Evolutionary conservation across 208 protist genomes (phyloP), one percentile per base, ranked within the genome.

Genomic region (Porcisia hertigi): DNA sequence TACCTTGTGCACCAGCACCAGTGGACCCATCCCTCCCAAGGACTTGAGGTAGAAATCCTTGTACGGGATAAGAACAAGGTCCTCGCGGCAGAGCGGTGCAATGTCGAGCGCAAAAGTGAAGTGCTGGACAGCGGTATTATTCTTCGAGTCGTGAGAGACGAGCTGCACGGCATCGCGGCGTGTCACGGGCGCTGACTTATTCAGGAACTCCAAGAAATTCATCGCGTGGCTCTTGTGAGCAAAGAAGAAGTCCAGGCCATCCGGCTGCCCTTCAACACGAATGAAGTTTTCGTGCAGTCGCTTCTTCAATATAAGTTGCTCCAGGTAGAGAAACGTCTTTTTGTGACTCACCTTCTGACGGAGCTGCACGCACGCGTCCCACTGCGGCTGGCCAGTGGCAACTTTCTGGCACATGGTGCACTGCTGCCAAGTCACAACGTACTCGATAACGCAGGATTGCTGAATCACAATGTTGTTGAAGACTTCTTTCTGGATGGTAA

Each of bases 211-310:
- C 45, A 99, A 71, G 67, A 99, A 99, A 71, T 99, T 98, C 49
- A 98, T 76, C 12, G 98, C 99, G 84, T 99, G 98, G 62, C 85
- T 95, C 62, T 96, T 94, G 84, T 97, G 88, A n/a, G 58, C 79
- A 86, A 99, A 99, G 90, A 96, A 99, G 73, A 99, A 99, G 82
- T 99, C 99, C 20, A 99, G 76, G 54, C 99, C 99, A 76, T 99
- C 98, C 0, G 96, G 88, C 72, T 97, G 81, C 71, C 96, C 89
- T 71, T 99, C 89, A 73, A 99, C 98, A 76, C 98, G 98, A 57
- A 97, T 96, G 74, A 96, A 96, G 75, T 99, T 96, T 30, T 91
- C 83, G 82, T 99, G 98, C 54, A 98, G 86, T 34, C 90, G 88
- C 86, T 99, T 97, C 89, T 99, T 99, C 47, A 99, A 78, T 73